Evolutionary conservation across 345 rosid species (phyloP), one percentile per base, ranked within the genome.

Genomic region (Euphorbia peplus): DNA sequence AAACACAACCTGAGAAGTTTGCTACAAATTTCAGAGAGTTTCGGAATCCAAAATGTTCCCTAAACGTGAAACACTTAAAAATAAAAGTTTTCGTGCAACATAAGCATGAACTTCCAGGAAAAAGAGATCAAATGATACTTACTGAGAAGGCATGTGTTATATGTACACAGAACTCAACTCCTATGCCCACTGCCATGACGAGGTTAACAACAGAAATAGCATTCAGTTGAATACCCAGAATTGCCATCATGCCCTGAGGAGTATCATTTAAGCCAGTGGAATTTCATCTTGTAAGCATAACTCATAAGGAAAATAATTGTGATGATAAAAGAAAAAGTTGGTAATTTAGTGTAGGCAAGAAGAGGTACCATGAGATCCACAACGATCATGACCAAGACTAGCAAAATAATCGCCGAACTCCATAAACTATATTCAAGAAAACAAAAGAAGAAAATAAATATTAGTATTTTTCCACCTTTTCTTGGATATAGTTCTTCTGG

Each of bases 91-190:
- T 6, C 6, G 37, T 32, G 37, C 37, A 32, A 32, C 37, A 32
- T 32, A 32, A 44, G 42, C n/a, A 29, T 65, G 18, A 18, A 46
- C 42, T 50, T 52, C 47, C 65, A 41, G 14, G 35, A 39, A 8
- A 46, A 0, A 3, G 48, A 8, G 30, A 75, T 5, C 4, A 32
- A 60, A 14, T 29, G 60, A 64, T 55, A 71, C 98, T 85, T 24
- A 95, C 99, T 46, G 89, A 75, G 85, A 91, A 95, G 69, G 96
- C 92, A 66, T 92, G 93, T 18, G 98, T 87, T 77, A 88, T 84
- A 75, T 95, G 99, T 69, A 95, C 97, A 47, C 98, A 95, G 75
- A 95, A 95, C 87, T 95, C 99, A 41, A 92, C 96, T 10, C 92
- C 90, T 63, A 92, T 92, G 64, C 99, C 98, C 60, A 92, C 98